Percentiles rank a stretch among this genome's conserved stretches.
Evolutionary conservation across 139 green algal species (phyloP).

Genomic region (Chlorella vulgaris): DNA sequence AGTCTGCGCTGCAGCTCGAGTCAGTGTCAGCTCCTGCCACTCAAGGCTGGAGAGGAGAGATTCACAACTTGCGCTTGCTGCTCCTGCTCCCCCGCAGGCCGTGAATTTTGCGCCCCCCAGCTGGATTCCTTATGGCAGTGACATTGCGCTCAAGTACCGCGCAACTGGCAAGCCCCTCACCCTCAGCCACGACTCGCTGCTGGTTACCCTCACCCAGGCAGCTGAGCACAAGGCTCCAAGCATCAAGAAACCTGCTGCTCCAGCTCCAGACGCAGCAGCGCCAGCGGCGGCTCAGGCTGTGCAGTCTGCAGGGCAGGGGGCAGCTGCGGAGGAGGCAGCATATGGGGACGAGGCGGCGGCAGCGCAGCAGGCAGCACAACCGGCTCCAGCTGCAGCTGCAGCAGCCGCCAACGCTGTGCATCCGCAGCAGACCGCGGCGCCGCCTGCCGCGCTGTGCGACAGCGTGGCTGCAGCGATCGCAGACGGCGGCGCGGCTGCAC

Average conservation of each 20-base stretch:
- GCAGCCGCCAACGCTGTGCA: not conserved
- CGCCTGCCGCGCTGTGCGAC: no score
- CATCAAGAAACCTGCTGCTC: no score
- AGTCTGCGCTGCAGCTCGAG: no score
- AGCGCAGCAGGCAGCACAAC: not conserved
- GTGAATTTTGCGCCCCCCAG: conserved; percentile 92
- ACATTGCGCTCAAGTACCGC: conserved; percentile 69
- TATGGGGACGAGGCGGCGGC: not conserved
- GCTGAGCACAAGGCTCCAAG: conserved; percentile 18
- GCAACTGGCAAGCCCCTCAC: conserved; percentile 47
- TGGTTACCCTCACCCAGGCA: conserved; percentile 61
- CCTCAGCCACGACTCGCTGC: conserved; percentile 69
- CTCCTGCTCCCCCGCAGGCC: no score
- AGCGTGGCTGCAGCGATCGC: not conserved
- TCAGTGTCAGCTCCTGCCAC: no score
- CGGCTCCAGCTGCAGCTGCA: conserved; percentile 4
- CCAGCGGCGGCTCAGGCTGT: not conserved
- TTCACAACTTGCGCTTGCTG: no score
- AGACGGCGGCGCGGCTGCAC: not conserved
- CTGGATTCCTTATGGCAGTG: conserved; percentile 85
- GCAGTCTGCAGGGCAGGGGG: not conserved
- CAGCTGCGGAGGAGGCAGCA: not conserved
- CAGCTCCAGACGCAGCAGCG: not conserved
- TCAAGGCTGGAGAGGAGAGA: no score
- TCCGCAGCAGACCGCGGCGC: no score